Percentiles rank a stretch among this genome's conserved stretches.
These are phyloP conservation scores for Apiospora kogelbergensis DNA, from an alignment of 2,329 filamentous ascomycete genomes.

Conservation along the genomic window DNA sequence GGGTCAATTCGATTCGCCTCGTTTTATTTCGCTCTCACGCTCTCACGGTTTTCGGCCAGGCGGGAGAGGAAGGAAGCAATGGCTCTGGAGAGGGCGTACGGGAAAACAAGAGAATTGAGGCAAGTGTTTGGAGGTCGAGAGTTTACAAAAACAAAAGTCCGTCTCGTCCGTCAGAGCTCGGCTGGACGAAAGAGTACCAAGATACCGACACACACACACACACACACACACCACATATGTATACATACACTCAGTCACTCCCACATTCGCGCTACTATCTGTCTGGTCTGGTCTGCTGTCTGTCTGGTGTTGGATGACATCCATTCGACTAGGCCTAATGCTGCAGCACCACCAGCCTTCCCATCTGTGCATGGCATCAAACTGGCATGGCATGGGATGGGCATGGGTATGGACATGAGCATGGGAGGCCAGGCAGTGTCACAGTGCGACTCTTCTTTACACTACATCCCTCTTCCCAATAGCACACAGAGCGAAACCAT, in stretches of 20 bases:
- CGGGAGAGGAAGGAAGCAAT: neutral
- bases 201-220: neutral
- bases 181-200: neutral
- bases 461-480: neutral
- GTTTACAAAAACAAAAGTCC: neutral
- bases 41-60: neutral
- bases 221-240: neutral
- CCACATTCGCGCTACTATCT: neutral
- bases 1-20: constrained; percentile 4
- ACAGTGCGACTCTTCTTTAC: neutral
- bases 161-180: neutral
- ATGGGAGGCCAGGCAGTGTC: constrained; percentile 1
- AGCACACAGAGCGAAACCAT: constrained; percentile 2
- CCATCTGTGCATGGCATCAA: constrained; percentile 5
- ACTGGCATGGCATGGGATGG: constrained; percentile 6
- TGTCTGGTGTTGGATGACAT: constrained; percentile 4
- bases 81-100: neutral
- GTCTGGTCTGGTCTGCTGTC: neutral
- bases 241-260: neutral
- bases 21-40: neutral
- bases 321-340: neutral
- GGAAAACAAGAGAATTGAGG: neutral
- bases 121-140: neutral
- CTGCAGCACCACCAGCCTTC: constrained; percentile 6
- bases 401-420: neutral